Evolutionary conservation across 2,329 filamentous ascomycete genomes (phyloP).

Genomic region (Stachybotrys elegans): DNA sequence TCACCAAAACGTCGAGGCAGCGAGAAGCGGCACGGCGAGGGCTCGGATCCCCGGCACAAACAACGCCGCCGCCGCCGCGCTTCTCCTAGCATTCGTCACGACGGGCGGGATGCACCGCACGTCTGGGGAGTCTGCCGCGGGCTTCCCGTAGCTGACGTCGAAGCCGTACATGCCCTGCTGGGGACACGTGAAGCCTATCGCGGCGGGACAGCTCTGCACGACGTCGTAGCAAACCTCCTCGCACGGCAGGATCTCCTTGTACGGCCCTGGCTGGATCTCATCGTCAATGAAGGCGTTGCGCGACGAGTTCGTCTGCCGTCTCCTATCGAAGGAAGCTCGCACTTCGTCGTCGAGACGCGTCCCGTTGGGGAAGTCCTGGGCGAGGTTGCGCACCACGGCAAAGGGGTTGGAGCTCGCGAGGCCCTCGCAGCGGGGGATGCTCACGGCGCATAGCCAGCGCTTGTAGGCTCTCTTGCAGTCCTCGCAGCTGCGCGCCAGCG

Average conservation of each 20-base stretch:
- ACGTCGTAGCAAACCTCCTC: constrained; percentile 82
- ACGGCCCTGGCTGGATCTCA: constrained; percentile 73
- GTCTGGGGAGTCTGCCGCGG: constrained; percentile 14
- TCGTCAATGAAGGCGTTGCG: constrained; percentile 70
- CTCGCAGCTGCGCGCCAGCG: constrained; percentile 68
- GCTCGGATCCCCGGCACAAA: constrained; percentile 4
- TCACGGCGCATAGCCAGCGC: constrained; percentile 89
- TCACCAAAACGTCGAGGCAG: constrained; percentile 6
- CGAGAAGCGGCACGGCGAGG: background rate
- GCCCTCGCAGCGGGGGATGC: constrained; percentile 88
- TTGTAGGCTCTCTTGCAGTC: constrained; percentile 83
- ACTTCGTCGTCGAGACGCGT: constrained; percentile 39
- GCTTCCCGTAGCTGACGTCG: constrained; percentile 28
- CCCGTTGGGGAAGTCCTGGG: constrained; percentile 66
- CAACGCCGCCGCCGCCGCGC: constrained; percentile 7
- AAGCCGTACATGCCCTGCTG: constrained; percentile 26
- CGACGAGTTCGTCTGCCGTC: constrained; percentile 37
- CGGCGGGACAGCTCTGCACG: constrained; percentile 76
- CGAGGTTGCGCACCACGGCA: constrained; percentile 60
- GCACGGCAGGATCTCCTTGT: constrained; percentile 89
- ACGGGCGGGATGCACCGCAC: constrained; percentile 34
- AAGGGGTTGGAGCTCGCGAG: constrained; percentile 51
- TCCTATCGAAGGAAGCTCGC: constrained; percentile 12
- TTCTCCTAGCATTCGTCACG: constrained; percentile 25
- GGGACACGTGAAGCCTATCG: constrained; percentile 74